Evolutionary conservation across 176 grass and related monocot genomes (phyloP).

Genomic region (Neostapfia colusana): DNA sequence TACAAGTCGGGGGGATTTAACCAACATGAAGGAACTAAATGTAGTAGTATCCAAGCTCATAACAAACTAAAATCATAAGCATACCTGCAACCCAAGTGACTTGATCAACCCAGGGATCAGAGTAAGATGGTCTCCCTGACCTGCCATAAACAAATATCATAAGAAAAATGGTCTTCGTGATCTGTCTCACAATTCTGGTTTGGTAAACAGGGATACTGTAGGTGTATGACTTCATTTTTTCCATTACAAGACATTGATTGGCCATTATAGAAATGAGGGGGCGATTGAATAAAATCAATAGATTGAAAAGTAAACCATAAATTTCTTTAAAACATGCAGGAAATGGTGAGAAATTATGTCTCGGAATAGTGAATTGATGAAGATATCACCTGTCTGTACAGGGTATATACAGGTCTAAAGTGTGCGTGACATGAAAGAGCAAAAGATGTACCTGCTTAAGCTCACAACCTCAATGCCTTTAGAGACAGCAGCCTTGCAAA

Average conservation of each 20-base stretch:
- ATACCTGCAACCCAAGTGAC: conserved; percentile 86
- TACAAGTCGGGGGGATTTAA: background rate
- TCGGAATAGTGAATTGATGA: background rate
- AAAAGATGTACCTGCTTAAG: conserved; percentile 73
- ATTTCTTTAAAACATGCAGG: background rate
- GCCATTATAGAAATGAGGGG: background rate
- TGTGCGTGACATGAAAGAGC: background rate
- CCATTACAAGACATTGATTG: background rate
- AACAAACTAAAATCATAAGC: background rate
- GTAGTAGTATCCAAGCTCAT: background rate
- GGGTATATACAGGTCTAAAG: background rate
- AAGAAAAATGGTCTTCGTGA: conserved; percentile 35
- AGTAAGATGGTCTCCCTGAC: conserved; percentile 86
- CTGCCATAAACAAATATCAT: conserved; percentile 43
- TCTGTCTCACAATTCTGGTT: conserved; percentile 9
- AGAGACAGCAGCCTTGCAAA: conserved; percentile 81
- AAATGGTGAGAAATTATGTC: background rate
- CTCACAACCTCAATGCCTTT: conserved; percentile 91
- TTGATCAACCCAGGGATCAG: conserved; percentile 87
- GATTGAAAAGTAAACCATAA: background rate
- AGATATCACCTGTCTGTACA: conserved; percentile 2
- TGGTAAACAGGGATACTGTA: background rate
- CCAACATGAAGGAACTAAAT: background rate
- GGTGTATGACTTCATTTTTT: background rate
- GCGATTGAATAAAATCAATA: background rate